phyloP scores from a whole-genome alignment of 805 yeast species.

The Candida ponderosae region DNA sequence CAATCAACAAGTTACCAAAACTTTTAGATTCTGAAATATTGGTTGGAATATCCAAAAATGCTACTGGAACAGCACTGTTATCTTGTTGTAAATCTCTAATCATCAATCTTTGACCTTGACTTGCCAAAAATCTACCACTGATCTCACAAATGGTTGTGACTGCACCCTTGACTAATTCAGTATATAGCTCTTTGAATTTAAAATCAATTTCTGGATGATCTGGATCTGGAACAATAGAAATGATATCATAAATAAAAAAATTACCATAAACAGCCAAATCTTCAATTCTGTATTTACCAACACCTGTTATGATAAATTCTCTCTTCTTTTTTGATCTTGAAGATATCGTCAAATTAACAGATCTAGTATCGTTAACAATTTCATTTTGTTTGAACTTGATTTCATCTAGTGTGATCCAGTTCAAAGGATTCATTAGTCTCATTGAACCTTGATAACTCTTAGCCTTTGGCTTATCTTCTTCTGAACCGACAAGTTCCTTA shows the following conservation, averaged over 20 bases:
- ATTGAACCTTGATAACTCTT: slow-evolving; percentile 50
- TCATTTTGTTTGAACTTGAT: slow-evolving; percentile 63
- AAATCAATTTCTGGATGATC: slow-evolving; percentile 77
- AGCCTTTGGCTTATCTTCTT: slow-evolving; percentile 45
- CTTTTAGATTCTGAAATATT: slow-evolving; percentile 74
- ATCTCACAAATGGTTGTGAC: slow-evolving; percentile 71
- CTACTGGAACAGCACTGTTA: slow-evolving; percentile 84
- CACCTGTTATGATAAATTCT: slow-evolving; percentile 73
- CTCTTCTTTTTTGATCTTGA: slow-evolving; percentile 36
- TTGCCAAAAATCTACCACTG: slow-evolving; percentile 73
- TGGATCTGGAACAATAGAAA: slow-evolving; percentile 84
- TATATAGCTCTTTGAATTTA: slow-evolving; percentile 63
- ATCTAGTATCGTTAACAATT: slow-evolving; percentile 31
- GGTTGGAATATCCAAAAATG: slow-evolving; percentile 81
- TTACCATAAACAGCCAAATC: slow-evolving; percentile 76
- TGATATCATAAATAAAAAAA: slow-evolving; percentile 64
- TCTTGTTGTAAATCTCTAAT: slow-evolving; percentile 82
- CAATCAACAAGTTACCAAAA: slow-evolving; percentile 70
- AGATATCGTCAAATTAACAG: slow-evolving; percentile 28
- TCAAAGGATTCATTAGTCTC: slow-evolving; percentile 58
- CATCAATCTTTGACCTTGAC: slow-evolving; percentile 77
- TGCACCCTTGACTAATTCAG: slow-evolving; percentile 78
- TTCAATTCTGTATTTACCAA: slow-evolving; percentile 68
- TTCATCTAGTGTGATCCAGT: slow-evolving; percentile 72
- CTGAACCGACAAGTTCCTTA: slow-evolving; percentile 48